Evolutionary conservation across 345 rosid species (phyloP).

Genomic region (Carallia pectinifolia): DNA sequence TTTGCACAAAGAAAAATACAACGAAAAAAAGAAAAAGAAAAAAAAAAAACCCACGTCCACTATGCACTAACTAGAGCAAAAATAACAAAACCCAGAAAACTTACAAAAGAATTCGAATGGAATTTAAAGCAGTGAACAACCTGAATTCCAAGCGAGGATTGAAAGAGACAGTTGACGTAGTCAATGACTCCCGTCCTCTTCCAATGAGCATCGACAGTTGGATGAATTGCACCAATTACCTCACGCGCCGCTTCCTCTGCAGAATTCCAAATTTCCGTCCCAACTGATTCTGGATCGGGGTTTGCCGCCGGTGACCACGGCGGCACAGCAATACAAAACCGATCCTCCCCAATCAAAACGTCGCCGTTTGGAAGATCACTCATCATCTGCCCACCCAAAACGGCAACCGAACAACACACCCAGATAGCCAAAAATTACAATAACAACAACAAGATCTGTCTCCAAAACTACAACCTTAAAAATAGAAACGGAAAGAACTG

Average conservation of each 20-base stretch:
- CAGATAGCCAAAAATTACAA: too few relatives aligned
- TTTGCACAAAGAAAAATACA: too few relatives aligned
- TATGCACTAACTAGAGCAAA: neutral
- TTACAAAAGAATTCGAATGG: neutral
- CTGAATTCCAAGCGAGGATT: conserved; percentile 22
- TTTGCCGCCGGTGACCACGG: neutral
- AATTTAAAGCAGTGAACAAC: conserved; percentile 4
- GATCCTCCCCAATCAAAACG: neutral
- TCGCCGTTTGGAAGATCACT: conserved; percentile 13
- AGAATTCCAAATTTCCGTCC: conserved; percentile 20
- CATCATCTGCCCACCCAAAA: neutral
- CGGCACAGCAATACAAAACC: neutral
- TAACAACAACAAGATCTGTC: too few relatives aligned
- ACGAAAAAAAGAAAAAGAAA: too few relatives aligned
- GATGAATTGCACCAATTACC: conserved; percentile 25
- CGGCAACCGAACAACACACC: too few relatives aligned
- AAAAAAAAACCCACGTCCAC: too few relatives aligned
- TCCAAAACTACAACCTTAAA: too few relatives aligned
- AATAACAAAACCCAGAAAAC: neutral
- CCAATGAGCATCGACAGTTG: conserved; percentile 18
- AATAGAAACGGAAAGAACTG: too few relatives aligned
- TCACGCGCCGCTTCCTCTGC: conserved; percentile 23
- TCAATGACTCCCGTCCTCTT: conserved; percentile 24
- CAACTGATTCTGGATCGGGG: conserved; percentile 19
- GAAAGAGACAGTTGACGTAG: conserved; percentile 29